Conservation (phyloP, 768 basidiomycete genomes). For the Baorangia bicolor region DNA sequence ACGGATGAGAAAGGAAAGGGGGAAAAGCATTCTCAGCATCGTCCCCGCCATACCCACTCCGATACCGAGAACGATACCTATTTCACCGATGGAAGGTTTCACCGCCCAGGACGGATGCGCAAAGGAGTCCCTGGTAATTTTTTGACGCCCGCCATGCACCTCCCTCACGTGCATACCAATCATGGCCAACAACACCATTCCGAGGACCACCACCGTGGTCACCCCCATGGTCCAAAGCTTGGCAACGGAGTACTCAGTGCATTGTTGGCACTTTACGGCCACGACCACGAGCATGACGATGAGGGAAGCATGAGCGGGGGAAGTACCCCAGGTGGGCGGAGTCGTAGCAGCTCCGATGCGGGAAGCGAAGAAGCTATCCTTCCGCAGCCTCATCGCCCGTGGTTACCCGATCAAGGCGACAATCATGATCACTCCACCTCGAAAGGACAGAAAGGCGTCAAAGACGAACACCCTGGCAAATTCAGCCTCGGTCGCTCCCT, state of each 20-base stretch:
- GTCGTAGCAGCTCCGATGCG: conserved; percentile 21
- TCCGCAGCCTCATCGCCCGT: conserved; percentile 18
- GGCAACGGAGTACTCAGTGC: conserved; percentile 63
- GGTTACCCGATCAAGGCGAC: conserved; percentile 17
- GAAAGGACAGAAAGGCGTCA: background rate
- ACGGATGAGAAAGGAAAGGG: conserved; percentile 12
- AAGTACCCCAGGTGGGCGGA: conserved; percentile 19
- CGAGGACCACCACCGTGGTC: conserved; percentile 3
- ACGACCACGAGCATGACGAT: conserved; percentile 31
- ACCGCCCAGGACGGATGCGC: conserved; percentile 9
- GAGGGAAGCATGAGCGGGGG: conserved; percentile 22
- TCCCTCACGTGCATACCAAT: conserved; percentile 1
- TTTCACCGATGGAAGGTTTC: background rate
- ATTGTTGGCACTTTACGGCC: conserved; percentile 59
- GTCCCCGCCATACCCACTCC: conserved; percentile 5
- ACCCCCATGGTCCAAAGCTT: conserved; percentile 11
- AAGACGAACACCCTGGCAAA: conserved; percentile 1
- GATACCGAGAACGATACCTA: conserved; percentile 10
- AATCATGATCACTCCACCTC: background rate
- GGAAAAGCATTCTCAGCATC: background rate
- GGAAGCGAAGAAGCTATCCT: conserved; percentile 21
- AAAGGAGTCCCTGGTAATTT: conserved; percentile 20
- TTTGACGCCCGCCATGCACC: conserved; percentile 8
- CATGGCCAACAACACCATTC: conserved; percentile 1
- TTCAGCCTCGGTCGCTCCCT: conserved; percentile 17